Conservation (phyloP, 202 grass and related monocot species). For the Dendrocalamus latiflorus region DNA sequence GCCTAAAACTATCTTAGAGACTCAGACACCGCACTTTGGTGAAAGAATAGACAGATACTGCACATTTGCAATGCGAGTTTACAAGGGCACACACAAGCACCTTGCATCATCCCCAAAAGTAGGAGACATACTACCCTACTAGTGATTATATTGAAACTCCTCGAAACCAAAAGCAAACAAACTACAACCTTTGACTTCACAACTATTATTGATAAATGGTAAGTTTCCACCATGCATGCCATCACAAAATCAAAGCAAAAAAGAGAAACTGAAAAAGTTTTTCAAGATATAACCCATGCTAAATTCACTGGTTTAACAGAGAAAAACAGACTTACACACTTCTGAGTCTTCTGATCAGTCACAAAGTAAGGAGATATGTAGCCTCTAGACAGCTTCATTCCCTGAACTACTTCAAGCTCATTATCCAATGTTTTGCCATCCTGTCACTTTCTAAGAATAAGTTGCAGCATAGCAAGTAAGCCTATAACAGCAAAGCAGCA, state of each 20-base stretch:
- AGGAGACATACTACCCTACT: neutral
- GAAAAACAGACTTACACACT: conserved; percentile 65
- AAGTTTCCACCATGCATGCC: neutral
- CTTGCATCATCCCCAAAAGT: neutral
- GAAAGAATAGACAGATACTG: neutral
- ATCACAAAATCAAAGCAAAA: neutral
- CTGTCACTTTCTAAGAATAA: conserved; percentile 40
- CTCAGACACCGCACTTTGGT: neutral
- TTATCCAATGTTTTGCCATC: conserved; percentile 83
- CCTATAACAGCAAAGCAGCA: conserved; percentile 10
- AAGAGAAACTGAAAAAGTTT: neutral
- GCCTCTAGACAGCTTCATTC: conserved; percentile 90
- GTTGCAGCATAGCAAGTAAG: conserved; percentile 1
- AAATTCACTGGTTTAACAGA: conserved; percentile 5
- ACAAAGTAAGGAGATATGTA: conserved; percentile 98
- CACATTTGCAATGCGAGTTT: neutral
- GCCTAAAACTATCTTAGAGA: neutral
- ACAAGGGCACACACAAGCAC: neutral
- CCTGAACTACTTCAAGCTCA: conserved; percentile 83
- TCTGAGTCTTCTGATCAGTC: conserved; percentile 86
- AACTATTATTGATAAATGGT: neutral
- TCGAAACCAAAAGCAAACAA: neutral
- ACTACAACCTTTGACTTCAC: neutral
- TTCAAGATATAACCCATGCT: neutral
- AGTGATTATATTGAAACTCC: neutral